Evolutionary conservation across 2,329 filamentous ascomycete species (phyloP), one percentile per base, ranked within the genome.

Genomic region (Ophiostoma perfectum): DNA sequence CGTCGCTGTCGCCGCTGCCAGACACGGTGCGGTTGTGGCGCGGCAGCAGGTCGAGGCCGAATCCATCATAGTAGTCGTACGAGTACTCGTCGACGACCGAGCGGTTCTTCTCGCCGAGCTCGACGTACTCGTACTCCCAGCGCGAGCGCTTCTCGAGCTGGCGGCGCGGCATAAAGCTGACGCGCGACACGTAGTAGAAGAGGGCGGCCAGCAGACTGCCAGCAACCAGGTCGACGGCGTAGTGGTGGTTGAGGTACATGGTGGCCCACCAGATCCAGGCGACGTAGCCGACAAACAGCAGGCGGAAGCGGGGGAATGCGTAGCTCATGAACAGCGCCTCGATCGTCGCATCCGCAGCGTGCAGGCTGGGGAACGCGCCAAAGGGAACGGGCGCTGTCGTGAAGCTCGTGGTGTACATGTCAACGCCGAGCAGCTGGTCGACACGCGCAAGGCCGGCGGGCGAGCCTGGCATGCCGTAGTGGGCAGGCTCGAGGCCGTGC

Each of bases 261-360:
- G 94, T 98, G 12, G 93, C 91, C 93, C 94, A 98, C 91, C 93
- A 97, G 75, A 97, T 88, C 94, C 94, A 97, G 76, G 90, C 85
- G 62, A 90, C 90, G 78, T 97, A 98, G 72, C 86, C 83, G 72
- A 93, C 85, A 79, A 96, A 96, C 67, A 95, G 79, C 12, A 89
- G 87, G 73, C 90, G 88, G 73, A 96, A 85, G 70, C 87, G 88
- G 4, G 94, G 94, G 82, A 98, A 97, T 77, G 91, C 88, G 79
- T 96, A 90, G 78, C 90, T 91, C 88, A 98, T 91, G 82, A 97
- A 97, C 16, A 97, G 84, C 36, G 92, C 93, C 78, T 96, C 92
- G 67, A 97, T 84, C 4, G 93, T 93, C 8, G 93, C 93, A 77
- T 92, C 93, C 39, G 89, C 94, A 42, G 93, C 91, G 80, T 98